Evolutionary conservation across 495 filamentous ascomycete genomes (phyloP).

Genomic region (Neurospora tetrasperma): DNA sequence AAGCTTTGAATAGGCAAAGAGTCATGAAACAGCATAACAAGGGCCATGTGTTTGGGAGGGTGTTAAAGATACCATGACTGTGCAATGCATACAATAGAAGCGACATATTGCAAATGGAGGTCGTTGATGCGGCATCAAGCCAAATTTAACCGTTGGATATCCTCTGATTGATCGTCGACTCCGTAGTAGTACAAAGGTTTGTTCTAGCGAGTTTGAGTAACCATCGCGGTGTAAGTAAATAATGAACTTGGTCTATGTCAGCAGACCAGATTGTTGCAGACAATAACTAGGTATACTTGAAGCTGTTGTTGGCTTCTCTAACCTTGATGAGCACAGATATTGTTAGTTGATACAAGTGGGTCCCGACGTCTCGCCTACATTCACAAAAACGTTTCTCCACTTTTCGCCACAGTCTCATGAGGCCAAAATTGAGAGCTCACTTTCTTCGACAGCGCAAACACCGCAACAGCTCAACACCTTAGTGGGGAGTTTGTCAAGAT

Average conservation of each 20-base stretch:
- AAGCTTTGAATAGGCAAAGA: not conserved
- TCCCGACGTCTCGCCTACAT: not conserved
- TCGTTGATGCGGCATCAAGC: not conserved
- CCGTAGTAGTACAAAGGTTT: too few species aligned
- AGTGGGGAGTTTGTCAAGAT: conserved; percentile 18
- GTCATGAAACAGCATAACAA: not conserved
- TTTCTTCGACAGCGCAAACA: not conserved
- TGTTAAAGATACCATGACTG: not conserved
- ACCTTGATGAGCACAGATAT: not conserved
- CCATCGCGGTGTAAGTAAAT: not conserved
- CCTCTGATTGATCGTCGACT: not conserved
- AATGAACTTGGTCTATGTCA: not conserved
- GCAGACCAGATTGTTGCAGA: not conserved
- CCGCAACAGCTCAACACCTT: not conserved
- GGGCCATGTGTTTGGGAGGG: not conserved
- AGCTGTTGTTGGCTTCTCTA: not conserved
- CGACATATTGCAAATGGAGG: not conserved
- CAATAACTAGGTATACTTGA: not conserved
- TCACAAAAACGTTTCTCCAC: not conserved
- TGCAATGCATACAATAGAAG: not conserved
- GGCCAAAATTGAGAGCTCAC: not conserved
- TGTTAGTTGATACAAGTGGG: not conserved
- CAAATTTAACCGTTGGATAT: not conserved
- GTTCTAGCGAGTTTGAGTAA: not conserved
- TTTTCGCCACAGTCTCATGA: conserved; percentile 3